These are phyloP conservation scores for Houttuynia cordata DNA, from an alignment of 164 flowering plant genomes.

Conservation along the genomic window DNA sequence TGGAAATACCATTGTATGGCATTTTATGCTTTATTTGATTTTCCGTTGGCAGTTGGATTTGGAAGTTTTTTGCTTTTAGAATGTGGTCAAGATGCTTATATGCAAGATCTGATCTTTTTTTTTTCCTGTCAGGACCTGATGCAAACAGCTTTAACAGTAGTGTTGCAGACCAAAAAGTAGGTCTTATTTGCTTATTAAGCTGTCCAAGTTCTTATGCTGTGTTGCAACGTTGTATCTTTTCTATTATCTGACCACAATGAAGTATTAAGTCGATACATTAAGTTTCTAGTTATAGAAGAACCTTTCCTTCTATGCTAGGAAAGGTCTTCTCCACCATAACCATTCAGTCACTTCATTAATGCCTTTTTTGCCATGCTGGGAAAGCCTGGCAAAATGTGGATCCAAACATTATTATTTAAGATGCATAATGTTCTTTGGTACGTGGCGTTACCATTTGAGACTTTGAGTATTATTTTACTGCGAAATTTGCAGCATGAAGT, in stretches of 20 bases:
- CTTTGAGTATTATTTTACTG: too few relatives aligned
- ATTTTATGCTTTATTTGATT: not conserved
- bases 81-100: conserved; percentile 2
- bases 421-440: not conserved
- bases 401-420: not conserved
- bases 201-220: too few relatives aligned
- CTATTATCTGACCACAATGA: not conserved
- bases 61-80: not conserved
- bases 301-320: too few relatives aligned
- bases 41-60: not conserved
- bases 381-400: not conserved
- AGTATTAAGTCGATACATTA: not conserved
- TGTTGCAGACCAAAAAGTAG: conserved; percentile 79
- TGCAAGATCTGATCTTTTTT: conserved; percentile 7
- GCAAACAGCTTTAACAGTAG: conserved; percentile 73
- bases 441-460: not conserved
- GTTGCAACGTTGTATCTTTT: too few relatives aligned
- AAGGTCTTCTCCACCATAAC: not conserved
- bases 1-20: not conserved
- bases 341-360: too few relatives aligned
- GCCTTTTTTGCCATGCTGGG: not conserved
- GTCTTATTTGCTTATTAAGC: conserved; percentile 18
- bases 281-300: not conserved
- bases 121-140: conserved; percentile 40
- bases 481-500: not conserved